Conservation (phyloP, 2,329 filamentous ascomycete genomes). For the Trichothecium roseum region DNA sequence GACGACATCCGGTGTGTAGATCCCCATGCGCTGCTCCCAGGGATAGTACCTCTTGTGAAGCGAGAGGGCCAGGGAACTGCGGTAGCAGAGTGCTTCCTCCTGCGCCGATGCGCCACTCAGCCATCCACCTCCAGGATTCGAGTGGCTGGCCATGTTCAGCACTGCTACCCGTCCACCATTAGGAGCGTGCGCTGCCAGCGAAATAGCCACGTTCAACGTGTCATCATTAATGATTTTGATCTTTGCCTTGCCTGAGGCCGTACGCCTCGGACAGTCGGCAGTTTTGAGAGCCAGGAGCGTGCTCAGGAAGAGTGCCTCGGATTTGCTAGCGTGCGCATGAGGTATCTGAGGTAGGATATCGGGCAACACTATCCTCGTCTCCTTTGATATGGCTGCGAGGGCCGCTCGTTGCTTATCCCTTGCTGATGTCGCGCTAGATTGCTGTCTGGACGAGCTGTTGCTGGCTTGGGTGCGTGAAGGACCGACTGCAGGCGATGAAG, state of each 20-base stretch:
- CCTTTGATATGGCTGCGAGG: constrained; percentile 31
- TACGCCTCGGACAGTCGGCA: constrained; percentile 29
- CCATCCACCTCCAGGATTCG: constrained; percentile 53
- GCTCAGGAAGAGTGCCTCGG: constrained; percentile 25
- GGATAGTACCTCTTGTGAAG: constrained; percentile 42
- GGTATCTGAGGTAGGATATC: constrained; percentile 33
- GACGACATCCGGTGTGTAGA: constrained; percentile 52
- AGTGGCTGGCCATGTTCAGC: constrained; percentile 55
- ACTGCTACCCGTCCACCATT: constrained; percentile 36
- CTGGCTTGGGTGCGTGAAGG: constrained; percentile 3
- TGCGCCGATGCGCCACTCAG: constrained; percentile 51
- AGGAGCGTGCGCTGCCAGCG: constrained; percentile 16
- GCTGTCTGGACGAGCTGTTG: constrained; percentile 4
- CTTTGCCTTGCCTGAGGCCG: constrained; percentile 9
- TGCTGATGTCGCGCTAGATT: not conserved
- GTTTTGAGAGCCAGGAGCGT: constrained; percentile 27
- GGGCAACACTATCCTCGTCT: constrained; percentile 37
- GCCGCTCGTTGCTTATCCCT: constrained; percentile 6
- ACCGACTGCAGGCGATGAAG: constrained; percentile 2
- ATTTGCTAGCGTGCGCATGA: constrained; percentile 21
- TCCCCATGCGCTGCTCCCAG: constrained; percentile 32
- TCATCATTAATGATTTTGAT: constrained; percentile 46
- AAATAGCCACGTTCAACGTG: constrained; percentile 44
- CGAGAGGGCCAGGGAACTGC: constrained; percentile 41
- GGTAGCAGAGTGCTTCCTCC: constrained; percentile 59